A percentile compares a stretch with the other conserved stretches of the same genome.
Conservation (phyloP, 2,329 filamentous ascomycete genomes). For the Bipolaris victoriae region DNA sequence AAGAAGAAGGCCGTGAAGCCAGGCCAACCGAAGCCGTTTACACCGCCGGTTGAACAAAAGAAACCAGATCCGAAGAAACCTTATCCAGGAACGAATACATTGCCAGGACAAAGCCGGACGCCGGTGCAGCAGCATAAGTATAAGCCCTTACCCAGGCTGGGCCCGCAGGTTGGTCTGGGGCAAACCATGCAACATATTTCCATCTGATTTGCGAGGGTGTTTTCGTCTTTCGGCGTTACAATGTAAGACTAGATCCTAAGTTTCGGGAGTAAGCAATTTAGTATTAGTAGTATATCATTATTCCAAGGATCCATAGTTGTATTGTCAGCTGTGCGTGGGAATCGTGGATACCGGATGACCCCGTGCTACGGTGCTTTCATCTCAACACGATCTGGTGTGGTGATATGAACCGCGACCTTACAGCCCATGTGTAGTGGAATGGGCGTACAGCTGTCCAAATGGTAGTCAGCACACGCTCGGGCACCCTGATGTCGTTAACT, state of each 20-base stretch:
- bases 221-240: neutral
- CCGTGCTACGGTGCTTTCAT: neutral
- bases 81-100: constrained; percentile 42
- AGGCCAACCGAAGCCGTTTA: constrained; percentile 36
- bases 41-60: constrained; percentile 22
- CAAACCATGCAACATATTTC: constrained; percentile 39
- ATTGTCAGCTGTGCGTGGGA: neutral
- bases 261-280: neutral
- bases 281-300: neutral
- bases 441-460: neutral
- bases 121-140: constrained; percentile 35
- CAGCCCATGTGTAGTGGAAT: neutral
- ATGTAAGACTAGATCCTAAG: neutral
- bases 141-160: constrained; percentile 35
- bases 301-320: neutral
- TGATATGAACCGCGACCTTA: neutral
- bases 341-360: neutral
- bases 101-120: constrained; percentile 34
- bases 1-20: constrained; percentile 41
- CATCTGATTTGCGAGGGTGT: neutral
- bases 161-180: constrained; percentile 33
- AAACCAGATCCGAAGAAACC: constrained; percentile 24
- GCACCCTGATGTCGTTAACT: neutral
- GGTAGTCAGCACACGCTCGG: neutral
- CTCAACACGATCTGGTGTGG: neutral